A percentile compares a stretch with the other conserved stretches of the same genome.
Evolutionary conservation across 331 rosid genomes (phyloP).

Genomic region (Acacia pycnantha): DNA sequence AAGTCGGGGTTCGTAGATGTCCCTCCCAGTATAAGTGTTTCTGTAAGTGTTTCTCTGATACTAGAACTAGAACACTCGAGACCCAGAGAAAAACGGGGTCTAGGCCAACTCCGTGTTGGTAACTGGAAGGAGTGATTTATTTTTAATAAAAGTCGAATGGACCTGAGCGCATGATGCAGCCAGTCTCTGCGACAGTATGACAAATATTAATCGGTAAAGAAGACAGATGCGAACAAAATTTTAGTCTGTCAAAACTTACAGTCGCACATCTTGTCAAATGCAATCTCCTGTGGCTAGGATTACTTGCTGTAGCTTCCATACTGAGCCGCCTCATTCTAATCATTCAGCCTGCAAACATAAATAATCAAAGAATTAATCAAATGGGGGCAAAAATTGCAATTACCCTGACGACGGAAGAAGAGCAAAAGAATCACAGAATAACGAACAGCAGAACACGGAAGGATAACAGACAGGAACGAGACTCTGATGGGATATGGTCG

Average conservation of each 20-base stretch:
- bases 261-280: constrained; percentile 5
- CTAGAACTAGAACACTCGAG: too few species aligned
- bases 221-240: not conserved
- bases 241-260: constrained; percentile 14
- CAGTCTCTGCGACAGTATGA: not conserved
- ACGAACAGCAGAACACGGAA: not conserved
- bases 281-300: not conserved
- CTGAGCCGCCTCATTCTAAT: not conserved
- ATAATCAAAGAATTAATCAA: constrained; percentile 6
- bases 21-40: too few species aligned
- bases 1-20: too few species aligned
- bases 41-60: too few species aligned
- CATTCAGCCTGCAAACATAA: constrained; percentile 34
- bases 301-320: not conserved
- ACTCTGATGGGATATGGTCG: not conserved
- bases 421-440: not conserved
- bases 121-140: not conserved
- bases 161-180: not conserved
- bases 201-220: not conserved
- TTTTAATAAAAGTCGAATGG: not conserved
- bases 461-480: not conserved
- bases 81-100: too few species aligned
- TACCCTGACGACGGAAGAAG: not conserved
- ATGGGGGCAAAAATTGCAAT: not conserved
- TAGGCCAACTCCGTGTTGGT: too few species aligned